Base-by-base conservation (phyloP, 73 alveolate species). In the Paramecium primaurelia region DNA sequence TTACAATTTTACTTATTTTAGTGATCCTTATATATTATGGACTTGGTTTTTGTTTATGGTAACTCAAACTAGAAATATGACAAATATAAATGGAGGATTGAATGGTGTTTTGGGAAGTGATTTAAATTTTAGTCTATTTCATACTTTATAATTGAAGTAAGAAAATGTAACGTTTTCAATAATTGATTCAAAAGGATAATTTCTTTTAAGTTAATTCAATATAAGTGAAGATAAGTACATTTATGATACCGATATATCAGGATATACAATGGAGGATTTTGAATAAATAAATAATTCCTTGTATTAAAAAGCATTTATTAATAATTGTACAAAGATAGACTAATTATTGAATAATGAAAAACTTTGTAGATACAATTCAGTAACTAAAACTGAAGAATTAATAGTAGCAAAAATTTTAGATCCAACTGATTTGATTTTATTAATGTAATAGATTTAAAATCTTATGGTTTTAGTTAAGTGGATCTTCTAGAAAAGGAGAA, bases 101-200 rank as follows among this genome's bases (percentile, higher is more conserved):
- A 77, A 49, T 22, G 91, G 91, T 8, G 91, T 80, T 8, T 14
- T 80, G 25, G 91, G 91, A 80, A 32, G 64, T 20, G 91, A 80
- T 26, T 45, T 80, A 32, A 80, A 80, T 18, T 80, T 80, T 25
- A 80, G 77, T 47, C 49, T 80, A 44, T 42, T 80, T 47, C 22
- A 42, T 4, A 49, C 75, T 18, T 26, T 80, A 26, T 32, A 6
- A 80, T 45, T 14, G 47, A 45, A 42, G 9, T 80, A 80, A 44
- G 71, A 80, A 47, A 80, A 47, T 26, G 44, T 45, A 3, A 80
- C 30, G 0, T 45, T 80, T 47, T 49, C 71, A 20, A 80, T 80
- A 22, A 80, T 80, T 6, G 91, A 80, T 49, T 45, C 20, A 80
- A 47, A 47, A 12, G 91, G 91, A 0, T 2, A 22, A 47, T 42